phyloP scores from a whole-genome alignment of 176 grass and related monocot genomes.

The Musa schizocarpa region DNA sequence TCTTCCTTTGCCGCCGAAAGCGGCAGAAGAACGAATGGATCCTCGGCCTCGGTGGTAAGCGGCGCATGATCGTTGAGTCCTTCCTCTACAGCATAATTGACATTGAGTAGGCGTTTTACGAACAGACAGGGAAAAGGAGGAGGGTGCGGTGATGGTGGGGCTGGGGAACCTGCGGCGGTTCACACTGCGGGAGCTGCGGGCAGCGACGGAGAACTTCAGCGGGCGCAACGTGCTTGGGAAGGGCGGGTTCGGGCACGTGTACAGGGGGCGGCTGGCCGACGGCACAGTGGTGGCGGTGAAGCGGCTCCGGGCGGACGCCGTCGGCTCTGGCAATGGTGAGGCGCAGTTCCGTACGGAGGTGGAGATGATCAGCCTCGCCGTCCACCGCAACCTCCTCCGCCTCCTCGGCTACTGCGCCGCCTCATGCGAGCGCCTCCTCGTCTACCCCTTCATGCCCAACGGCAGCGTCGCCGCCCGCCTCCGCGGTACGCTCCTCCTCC shows the following conservation, averaged over 20 bases:
- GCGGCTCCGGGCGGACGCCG: slow-evolving; percentile 62
- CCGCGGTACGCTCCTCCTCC: slow-evolving; percentile 34
- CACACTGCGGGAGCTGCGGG: slow-evolving; percentile 49
- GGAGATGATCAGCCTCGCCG: slow-evolving; percentile 93
- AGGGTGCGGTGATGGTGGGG: slow-evolving; percentile 25
- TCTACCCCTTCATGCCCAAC: slow-evolving; percentile 93
- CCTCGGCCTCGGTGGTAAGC: slow-evolving; percentile 56
- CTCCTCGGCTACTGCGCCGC: slow-evolving; percentile 72
- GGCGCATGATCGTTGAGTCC: neutral
- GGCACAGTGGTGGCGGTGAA: slow-evolving; percentile 74
- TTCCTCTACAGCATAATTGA: neutral
- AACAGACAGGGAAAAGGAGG: slow-evolving; percentile 26
- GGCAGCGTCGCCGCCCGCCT: slow-evolving; percentile 82
- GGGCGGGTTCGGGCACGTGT: slow-evolving; percentile 90
- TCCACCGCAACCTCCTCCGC: slow-evolving; percentile 86
- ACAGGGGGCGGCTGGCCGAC: slow-evolving; percentile 50
- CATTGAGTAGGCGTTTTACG: neutral
- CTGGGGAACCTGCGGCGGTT: slow-evolving; percentile 73
- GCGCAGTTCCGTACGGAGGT: slow-evolving; percentile 91
- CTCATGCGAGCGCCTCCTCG: slow-evolving; percentile 67
- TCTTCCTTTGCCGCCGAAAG: slow-evolving; percentile 47
- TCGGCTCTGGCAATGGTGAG: slow-evolving; percentile 54
- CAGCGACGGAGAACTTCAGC: slow-evolving; percentile 83
- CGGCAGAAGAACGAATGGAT: slow-evolving; percentile 45
- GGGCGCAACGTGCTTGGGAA: slow-evolving; percentile 52